Evolutionary conservation across 1,284 basidiomycete species (phyloP).

Genomic region (Ceratobasidium sp.): DNA sequence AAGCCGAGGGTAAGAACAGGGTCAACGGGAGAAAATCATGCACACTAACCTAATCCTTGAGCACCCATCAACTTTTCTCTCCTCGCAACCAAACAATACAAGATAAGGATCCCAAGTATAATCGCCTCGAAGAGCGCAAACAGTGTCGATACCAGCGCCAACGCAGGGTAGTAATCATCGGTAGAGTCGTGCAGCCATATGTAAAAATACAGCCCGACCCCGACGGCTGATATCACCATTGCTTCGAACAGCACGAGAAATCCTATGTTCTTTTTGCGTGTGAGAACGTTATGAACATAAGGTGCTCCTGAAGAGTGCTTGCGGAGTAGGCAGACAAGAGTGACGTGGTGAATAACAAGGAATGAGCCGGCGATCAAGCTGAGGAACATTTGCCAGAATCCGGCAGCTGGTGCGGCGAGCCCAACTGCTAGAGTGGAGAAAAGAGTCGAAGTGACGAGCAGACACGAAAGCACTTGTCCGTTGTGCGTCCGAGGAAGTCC

Average conservation of each 20-base stretch:
- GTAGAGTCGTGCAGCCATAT: not conserved
- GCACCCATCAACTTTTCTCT: not conserved
- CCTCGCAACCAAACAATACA: not conserved
- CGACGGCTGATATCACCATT: not conserved
- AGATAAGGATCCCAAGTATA: not conserved
- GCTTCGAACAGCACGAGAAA: not conserved
- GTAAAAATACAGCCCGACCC: constrained; percentile 1
- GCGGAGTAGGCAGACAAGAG: not conserved
- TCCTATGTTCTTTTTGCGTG: not conserved
- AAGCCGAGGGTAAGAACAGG: not conserved
- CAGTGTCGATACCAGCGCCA: not conserved
- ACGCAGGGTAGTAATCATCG: not conserved
- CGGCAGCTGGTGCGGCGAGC: not conserved
- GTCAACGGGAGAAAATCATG: not conserved
- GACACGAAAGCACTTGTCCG: not conserved
- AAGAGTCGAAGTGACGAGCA: not conserved
- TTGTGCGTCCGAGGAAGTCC: not conserved
- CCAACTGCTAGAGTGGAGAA: not conserved
- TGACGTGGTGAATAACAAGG: constrained; percentile 9
- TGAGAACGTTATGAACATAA: not conserved
- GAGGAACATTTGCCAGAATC: not conserved
- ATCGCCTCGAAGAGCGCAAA: not conserved
- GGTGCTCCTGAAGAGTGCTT: not conserved
- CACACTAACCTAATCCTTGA: not conserved
- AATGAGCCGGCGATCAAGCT: not conserved